Evolutionary conservation across 768 basidiomycete genomes (phyloP).

Genomic region (Calvatia gigantea): DNA sequence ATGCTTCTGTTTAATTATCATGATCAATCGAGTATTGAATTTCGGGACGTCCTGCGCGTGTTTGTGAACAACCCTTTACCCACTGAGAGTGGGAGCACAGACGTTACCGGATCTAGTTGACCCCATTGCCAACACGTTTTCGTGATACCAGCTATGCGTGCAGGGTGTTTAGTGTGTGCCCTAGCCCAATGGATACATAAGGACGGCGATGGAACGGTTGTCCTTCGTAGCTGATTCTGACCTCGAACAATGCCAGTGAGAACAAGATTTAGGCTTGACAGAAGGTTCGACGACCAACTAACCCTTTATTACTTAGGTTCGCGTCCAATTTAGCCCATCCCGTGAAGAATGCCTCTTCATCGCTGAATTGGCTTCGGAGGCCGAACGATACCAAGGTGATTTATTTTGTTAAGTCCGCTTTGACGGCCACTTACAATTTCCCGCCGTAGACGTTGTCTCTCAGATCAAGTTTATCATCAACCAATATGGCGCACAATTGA

Average conservation of each 20-base stretch:
- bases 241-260: constrained; percentile 16
- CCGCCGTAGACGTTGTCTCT: constrained; percentile 60
- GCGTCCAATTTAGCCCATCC: constrained; percentile 12
- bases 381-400: constrained; percentile 86
- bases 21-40: not conserved
- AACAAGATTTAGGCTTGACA: not conserved
- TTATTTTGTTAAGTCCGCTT: not conserved
- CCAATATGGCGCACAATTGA: constrained; percentile 63
- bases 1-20: not conserved
- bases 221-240: constrained; percentile 1
- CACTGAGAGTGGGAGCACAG: not conserved
- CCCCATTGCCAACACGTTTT: constrained; percentile 12
- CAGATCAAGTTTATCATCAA: constrained; percentile 77
- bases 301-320: not conserved
- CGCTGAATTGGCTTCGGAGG: constrained; percentile 84
- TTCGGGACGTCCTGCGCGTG: constrained; percentile 6
- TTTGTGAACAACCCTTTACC: constrained; percentile 9
- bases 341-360: constrained; percentile 49
- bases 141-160: constrained; percentile 1
- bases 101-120: not conserved
- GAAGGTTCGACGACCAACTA: not conserved
- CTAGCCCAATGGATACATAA: constrained; percentile 12
- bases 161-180: not conserved
- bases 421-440: not conserved
- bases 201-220: not conserved